Evolutionary conservation across 129 eudicot species (phyloP).

Genomic region (Dittrichia graveolens): DNA sequence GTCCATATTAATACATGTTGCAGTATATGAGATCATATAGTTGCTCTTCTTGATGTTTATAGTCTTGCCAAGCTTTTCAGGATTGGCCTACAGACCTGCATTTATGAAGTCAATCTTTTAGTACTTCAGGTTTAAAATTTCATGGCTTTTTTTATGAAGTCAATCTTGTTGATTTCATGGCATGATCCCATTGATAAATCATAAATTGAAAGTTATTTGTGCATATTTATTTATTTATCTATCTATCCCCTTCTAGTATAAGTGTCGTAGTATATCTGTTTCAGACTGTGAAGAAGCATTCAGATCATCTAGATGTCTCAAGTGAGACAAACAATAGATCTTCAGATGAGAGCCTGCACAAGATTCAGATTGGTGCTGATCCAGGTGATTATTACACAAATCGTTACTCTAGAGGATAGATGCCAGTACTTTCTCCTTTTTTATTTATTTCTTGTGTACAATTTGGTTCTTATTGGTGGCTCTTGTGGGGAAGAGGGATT

Average conservation of each 20-base stretch:
- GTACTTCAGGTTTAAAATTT: not conserved
- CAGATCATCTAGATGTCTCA: constrained; percentile 28
- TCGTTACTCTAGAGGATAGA: constrained; percentile 20
- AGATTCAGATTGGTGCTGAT: constrained; percentile 34
- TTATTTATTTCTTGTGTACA: not conserved
- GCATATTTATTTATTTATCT: constrained; percentile 7
- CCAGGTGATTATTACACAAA: constrained; percentile 36
- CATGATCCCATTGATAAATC: not conserved
- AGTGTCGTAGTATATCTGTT: constrained; percentile 33
- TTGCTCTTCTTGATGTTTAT: not conserved
- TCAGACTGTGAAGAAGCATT: constrained; percentile 38
- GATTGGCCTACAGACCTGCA: not conserved
- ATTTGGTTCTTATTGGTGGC: not conserved
- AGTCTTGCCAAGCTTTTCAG: not conserved
- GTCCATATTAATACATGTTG: not conserved
- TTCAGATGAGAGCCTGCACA: constrained; percentile 35
- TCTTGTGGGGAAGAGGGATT: not conserved
- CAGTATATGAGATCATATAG: not conserved
- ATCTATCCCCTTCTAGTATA: constrained; percentile 9
- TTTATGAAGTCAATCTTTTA: not conserved
- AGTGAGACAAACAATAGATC: constrained; percentile 30
- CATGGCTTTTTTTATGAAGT: too few relatives aligned
- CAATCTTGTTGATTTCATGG: too few relatives aligned
- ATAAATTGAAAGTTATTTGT: not conserved
- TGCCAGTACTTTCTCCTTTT: constrained; percentile 12